These are phyloP conservation scores for Boletellus ananiceps DNA, from an alignment of 768 basidiomycete genomes.

Conservation along the genomic window DNA sequence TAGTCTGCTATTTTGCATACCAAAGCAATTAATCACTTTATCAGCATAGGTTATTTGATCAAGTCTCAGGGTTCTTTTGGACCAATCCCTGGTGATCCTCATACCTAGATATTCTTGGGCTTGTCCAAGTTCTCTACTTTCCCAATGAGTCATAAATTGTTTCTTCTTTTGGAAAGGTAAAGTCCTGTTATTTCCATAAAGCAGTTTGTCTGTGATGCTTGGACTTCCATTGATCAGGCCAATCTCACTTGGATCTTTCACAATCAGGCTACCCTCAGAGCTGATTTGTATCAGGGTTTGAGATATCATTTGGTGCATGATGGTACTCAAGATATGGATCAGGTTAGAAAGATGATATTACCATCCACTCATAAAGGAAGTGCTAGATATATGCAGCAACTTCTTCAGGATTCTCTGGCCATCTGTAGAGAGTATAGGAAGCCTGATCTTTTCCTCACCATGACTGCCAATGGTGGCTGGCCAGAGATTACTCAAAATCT, in stretches of 20 bases:
- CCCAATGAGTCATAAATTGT: no score
- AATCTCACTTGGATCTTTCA: constrained; percentile 31
- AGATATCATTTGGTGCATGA: constrained; percentile 27
- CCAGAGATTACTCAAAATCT: constrained; percentile 39
- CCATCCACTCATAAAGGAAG: constrained; percentile 42
- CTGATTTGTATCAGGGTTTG: constrained; percentile 33
- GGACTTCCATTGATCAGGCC: constrained; percentile 39
- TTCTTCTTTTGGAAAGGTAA: no score
- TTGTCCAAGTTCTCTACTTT: no score
- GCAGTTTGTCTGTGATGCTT: constrained; percentile 42
- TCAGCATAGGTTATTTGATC: no score
- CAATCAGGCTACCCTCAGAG: constrained; percentile 35
- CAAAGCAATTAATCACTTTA: no score
- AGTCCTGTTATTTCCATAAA: no score
- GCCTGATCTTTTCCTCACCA: constrained; percentile 46
- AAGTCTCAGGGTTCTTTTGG: no score
- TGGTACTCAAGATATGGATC: constrained; percentile 22
- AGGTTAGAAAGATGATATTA: constrained; percentile 33
- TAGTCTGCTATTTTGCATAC: no score
- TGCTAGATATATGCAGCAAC: constrained; percentile 40
- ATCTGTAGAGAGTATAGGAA: constrained; percentile 34
- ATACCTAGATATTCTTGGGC: no score
- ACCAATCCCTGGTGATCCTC: no score
- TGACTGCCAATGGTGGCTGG: constrained; percentile 53
- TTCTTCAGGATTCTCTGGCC: constrained; percentile 45